Base-by-base conservation (phyloP, 1,284 basidiomycete species). In the Ganoderma lingzhi region DNA sequence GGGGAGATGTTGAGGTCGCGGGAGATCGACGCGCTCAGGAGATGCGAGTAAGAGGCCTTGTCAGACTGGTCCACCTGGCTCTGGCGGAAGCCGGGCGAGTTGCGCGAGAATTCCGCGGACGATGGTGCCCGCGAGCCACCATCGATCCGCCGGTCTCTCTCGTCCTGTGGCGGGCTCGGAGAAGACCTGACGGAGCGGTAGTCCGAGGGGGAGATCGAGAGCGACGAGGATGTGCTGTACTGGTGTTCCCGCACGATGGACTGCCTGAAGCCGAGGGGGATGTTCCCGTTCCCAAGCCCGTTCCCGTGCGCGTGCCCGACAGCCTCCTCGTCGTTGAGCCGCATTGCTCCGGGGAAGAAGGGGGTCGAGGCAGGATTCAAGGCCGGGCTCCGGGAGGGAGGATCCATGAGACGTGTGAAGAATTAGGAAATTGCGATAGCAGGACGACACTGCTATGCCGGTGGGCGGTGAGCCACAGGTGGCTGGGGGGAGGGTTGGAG, bases 291-390 rank as follows among this genome's bases (percentile, higher is more conserved):
- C 63, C 80, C 82, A 65, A 39, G 17, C 23, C 39, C 59, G 41
- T 61, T 23, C 5, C 59, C 59, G n/a, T 60, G 39, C 3, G n/a
- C 45, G 45, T 48, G 45, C 75, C 76, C 81, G 65, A 67, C 74
- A 62, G 80, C 82, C 64, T 88, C 87, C 65, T 89, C 87, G 70
- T 90, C 89, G 74, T 78, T 82, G 75, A 83, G 77, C 75, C 88
- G 88, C 76, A 87, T 79, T 77, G 83, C 85, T 66, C 90, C 90
- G 71, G 93, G 93, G 79, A 93, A 93, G 86, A 94, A 94, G 63
- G 93, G 93, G 78, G 89, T 89, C 68, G 93, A 94, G 72, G 92
- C 86, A 74, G 93, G 93, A 80, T 94, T 93, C 75, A 94, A 83
- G 68, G 90, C 85, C 76, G 87, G 89, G 77, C 89, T 91, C 85